These are phyloP conservation scores for Mallotus nudiflorus DNA, from an alignment of 345 rosid genomes.

Conservation along the genomic window DNA sequence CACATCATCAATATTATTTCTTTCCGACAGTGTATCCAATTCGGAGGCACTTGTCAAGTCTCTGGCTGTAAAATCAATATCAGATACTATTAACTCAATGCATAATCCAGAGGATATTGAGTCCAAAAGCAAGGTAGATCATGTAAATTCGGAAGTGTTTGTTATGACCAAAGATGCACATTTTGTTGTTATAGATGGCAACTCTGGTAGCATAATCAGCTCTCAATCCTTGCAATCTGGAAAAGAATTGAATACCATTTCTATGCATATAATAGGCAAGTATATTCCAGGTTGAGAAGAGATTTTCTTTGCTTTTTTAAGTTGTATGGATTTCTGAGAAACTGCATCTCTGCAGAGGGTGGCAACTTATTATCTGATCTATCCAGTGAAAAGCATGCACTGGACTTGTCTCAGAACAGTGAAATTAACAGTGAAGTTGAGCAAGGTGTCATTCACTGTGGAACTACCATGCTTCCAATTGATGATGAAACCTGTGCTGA, in stretches of 20 bases:
- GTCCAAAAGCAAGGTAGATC: slow-evolving; percentile 33
- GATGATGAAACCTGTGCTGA: slow-evolving; percentile 36
- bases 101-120: slow-evolving; percentile 34
- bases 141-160: slow-evolving; percentile 39
- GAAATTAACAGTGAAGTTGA: slow-evolving; percentile 39
- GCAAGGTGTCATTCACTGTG: slow-evolving; percentile 25
- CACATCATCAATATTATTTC: slow-evolving; percentile 53
- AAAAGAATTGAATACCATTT: slow-evolving; percentile 49
- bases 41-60: slow-evolving; percentile 57
- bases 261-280: slow-evolving; percentile 72
- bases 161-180: slow-evolving; percentile 64
- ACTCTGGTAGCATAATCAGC: slow-evolving; percentile 47
- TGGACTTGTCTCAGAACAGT: slow-evolving; percentile 26
- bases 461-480: slow-evolving; percentile 34
- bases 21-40: slow-evolving; percentile 54
- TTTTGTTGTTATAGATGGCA: slow-evolving; percentile 55
- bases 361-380: slow-evolving; percentile 34
- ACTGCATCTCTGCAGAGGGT: slow-evolving; percentile 47
- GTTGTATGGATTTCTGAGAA: slow-evolving; percentile 19
- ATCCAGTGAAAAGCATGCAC: slow-evolving; percentile 29
- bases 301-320: slow-evolving; percentile 14
- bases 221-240: slow-evolving; percentile 38
- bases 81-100: slow-evolving; percentile 28
- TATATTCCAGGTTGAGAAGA: slow-evolving; percentile 15
- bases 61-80: slow-evolving; percentile 44